Percentiles rank a stretch among this genome's conserved stretches.
Conservation (phyloP, 2,329 filamentous ascomycete species). For the Pseudogymnoascus sp. region DNA sequence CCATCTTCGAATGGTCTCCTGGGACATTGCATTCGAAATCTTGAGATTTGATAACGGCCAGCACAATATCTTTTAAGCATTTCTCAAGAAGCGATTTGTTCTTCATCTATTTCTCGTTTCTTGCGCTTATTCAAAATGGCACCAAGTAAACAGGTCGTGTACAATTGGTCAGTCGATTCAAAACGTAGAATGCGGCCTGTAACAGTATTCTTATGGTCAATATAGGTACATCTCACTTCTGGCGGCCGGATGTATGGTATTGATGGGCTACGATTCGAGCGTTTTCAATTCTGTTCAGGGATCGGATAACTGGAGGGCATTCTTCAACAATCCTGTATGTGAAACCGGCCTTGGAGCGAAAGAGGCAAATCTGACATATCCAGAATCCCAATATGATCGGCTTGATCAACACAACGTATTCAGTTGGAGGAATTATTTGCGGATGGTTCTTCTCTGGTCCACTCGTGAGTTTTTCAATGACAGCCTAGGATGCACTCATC, state of each 20-base stretch:
- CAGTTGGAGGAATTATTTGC: neutral
- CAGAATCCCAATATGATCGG: neutral
- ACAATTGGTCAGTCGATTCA: neutral
- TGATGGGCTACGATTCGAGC: conserved; percentile 67
- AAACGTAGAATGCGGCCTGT: neutral
- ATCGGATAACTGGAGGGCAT: conserved; percentile 56
- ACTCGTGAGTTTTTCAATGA: neutral
- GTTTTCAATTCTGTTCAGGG: conserved; percentile 66
- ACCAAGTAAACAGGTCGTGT: neutral
- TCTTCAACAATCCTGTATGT: conserved; percentile 40
- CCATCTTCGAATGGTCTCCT: neutral
- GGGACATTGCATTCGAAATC: neutral
- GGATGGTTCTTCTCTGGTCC: neutral
- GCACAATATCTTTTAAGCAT: neutral
- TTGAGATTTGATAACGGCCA: neutral
- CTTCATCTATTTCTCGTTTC: neutral
- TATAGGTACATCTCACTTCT: conserved; percentile 58
- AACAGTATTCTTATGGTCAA: neutral
- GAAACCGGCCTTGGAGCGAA: neutral
- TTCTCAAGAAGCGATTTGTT: neutral
- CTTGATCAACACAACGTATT: neutral
- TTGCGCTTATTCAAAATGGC: neutral
- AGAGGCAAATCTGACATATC: neutral
- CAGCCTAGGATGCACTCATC: neutral
- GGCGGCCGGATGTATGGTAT: conserved; percentile 64